Base-by-base conservation (phyloP, 257 asterid genomes). In the Linaria vulgaris region DNA sequence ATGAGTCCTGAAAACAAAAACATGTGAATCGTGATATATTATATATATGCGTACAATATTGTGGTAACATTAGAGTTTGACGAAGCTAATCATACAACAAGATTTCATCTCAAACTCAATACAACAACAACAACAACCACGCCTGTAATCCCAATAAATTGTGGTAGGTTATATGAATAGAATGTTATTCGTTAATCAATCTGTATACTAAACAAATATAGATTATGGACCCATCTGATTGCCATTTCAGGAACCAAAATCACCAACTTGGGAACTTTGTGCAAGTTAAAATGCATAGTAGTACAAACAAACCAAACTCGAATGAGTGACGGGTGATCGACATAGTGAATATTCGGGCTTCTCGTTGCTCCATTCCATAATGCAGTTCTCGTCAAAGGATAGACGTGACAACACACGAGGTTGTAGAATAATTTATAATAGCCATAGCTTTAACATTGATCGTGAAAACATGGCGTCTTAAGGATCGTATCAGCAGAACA, bases 341-440 rank as follows among this genome's bases (percentile, higher is more conserved):
- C 99, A 90, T 20, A 90, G 88, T 5, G 99, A 96, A 54, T 97
- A 94, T 73, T 94, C 99, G 0, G 99, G 97, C 80, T 94, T 94
- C 56, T 94, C 99, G 21, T 94, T 94, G 61, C 99, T 90, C 99
- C 99, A 94, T 63, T 94, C 99, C 97, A 90, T 87, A 27, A 94
- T 83, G 82, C 99, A 90, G 81, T 79, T 94, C 99, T 96, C 90
- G 73, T 75, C 30, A 61, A 46, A 56, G 55, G 10, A 65, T 19
- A 63, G 44, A 61, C 39, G 12, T 21, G 50, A 20, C 17, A 52
- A 58, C 14, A 52, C 2, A 59, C 41, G 31, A 58, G 51, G 63
- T 23, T 46, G 58, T 25, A 44, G 43, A 44, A 5, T 24, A n/a
- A 4, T n/a, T 9, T 34, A 17, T 5, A n/a, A 46, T 17, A 37